Base-by-base conservation (phyloP, 2,329 filamentous ascomycete species). In the Xylaria sp. region DNA sequence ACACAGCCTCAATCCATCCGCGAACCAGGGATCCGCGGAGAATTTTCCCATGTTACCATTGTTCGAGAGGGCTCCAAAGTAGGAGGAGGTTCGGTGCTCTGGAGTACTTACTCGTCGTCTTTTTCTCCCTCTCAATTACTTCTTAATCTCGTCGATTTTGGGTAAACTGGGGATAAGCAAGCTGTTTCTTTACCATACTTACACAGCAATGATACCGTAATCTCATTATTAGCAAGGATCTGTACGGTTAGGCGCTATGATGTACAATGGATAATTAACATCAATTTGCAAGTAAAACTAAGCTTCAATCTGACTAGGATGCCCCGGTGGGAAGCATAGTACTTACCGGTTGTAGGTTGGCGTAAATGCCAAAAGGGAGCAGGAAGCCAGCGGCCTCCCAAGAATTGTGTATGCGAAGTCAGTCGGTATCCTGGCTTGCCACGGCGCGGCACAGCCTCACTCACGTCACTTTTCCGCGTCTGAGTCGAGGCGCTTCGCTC, bases 1-100 rank as follows among this genome's bases (percentile, higher is more conserved):
- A 75, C 75, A 76, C 75, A 76, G 75, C 75, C 75, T 76, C 75
- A 76, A 69, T 73, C 70, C 63, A 60, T 46, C 61, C 59, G 66
- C 71, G 41, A 62, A 73, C 70, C 69, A 73, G 70, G 68, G 62
- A 69, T 65, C 51, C 52, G 66, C 55, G 39, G 55, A 46, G 61
- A 10, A 4, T 61, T 70, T 67, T 60, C 23, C 44, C 34, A 61
- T 20, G 39, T 58, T 18, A 23, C 52, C 23, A 12, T 46, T 34
- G 9, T 25, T 37, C 9, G 44, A 51, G 31, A 64, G 59, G 51
- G 44, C 59, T 46, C 23, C 59, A 41, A 55, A 31, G n/a, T 3
- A 37, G 28, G 6, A 31, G 50, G 20, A 20, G 20, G 34, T 20
- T 8, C 28, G n/a, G 15, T 20, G 58, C 13, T 34, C 12, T 13